Evolutionary conservation across 2,329 filamentous ascomycete genomes (phyloP), one percentile per base, ranked within the genome.

Genomic region (Ceratocystis variospora): DNA sequence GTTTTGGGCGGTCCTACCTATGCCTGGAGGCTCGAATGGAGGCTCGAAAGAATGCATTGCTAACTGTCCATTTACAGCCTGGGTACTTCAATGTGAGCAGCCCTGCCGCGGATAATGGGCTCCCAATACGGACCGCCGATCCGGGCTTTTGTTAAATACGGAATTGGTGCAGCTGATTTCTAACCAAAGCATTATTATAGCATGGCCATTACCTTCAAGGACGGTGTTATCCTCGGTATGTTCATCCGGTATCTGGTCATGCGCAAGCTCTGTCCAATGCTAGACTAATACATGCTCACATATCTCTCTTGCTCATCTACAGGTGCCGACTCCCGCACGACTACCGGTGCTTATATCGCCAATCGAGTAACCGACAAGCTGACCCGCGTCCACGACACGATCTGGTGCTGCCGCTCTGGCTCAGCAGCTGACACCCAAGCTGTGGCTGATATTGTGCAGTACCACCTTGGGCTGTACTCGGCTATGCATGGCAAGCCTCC

Each of bases 341-440:
- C 94, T 61, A 99, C 93, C 66, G 94, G 94, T 73, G 87, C 93
- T 72, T 99, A 97, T 83, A 97, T 99, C 75, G 94, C 94, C 73
- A 99, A 99, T 79, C 88, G 94, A 81, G 94, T 99, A 71, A 99
- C 94, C 70, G 94, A 99, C 83, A 99, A 99, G 82, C 86, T 99
- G 75, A 99, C 94, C 73, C 89, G 92, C 81, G 93, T 99, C 69
- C 89, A 96, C 79, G 94, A 99, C 77, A 97, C 93, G 68, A 97
- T 99, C 78, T 99, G 94, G 94, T 99, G 94, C 81, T 99, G 94
- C 80, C 88, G 94, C 73, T 97, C 94, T 69, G 94, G 94, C 63
- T 99, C 94, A 31, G 94, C 94, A 41, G 94, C 94, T 71, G 94
- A 99, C 75, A 99, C 94, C 68, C 94, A 99, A 78, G 94, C 94